Conservation (phyloP, 148 eudicot species). For the Amaranthus palmeri region DNA sequence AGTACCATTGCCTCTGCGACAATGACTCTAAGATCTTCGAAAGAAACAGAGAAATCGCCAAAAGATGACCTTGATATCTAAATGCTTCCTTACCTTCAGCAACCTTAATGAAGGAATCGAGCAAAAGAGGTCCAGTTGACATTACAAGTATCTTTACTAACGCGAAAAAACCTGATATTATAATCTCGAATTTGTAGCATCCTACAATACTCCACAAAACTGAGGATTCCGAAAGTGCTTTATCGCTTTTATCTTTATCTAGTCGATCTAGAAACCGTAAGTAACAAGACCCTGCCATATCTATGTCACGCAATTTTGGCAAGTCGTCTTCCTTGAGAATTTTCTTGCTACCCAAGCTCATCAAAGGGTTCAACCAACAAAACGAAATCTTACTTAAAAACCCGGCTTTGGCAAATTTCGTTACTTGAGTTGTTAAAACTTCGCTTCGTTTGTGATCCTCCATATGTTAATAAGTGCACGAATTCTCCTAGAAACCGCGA, state of each 20-base stretch:
- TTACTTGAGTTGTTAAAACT: slow-evolving; percentile 24
- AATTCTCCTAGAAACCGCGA: slow-evolving; percentile 52
- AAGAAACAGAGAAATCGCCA: slow-evolving; percentile 56
- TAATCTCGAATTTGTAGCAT: slow-evolving; percentile 63
- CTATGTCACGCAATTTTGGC: slow-evolving; percentile 47
- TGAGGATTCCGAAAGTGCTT: slow-evolving; percentile 40
- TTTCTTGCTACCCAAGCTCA: slow-evolving; percentile 57
- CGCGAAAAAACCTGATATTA: slow-evolving; percentile 75
- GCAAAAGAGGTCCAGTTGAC: slow-evolving; percentile 79
- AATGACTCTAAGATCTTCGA: slow-evolving; percentile 63
- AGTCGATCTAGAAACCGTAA: slow-evolving; percentile 33
- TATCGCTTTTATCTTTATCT: slow-evolving; percentile 29
- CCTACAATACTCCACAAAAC: slow-evolving; percentile 49
- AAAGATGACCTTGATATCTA: slow-evolving; percentile 51
- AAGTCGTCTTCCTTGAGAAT: slow-evolving; percentile 58
- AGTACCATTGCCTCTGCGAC: slow-evolving; percentile 81
- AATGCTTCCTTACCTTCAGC: slow-evolving; percentile 69
- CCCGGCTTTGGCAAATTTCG: slow-evolving; percentile 48
- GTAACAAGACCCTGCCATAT: slow-evolving; percentile 61
- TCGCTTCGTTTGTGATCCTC: slow-evolving; percentile 23
- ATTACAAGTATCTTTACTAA: slow-evolving; percentile 52
- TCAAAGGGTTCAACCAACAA: slow-evolving; percentile 75
- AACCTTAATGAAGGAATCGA: slow-evolving; percentile 72
- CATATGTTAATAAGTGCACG: slow-evolving; percentile 37
- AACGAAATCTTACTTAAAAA: slow-evolving; percentile 47